Conservation (phyloP, 129 eudicot species). For the Saussurea involucrata region DNA sequence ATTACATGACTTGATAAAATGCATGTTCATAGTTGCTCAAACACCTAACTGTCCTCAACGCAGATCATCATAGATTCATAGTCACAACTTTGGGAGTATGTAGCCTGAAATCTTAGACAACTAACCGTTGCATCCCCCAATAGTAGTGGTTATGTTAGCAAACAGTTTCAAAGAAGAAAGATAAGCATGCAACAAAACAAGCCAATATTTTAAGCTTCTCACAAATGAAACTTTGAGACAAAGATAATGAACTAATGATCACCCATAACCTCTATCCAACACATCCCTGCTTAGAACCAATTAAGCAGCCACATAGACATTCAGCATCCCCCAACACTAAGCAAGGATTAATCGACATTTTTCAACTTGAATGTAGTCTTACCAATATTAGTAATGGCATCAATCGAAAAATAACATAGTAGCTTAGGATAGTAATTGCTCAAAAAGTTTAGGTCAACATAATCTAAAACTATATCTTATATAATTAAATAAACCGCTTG, state of each 20-base stretch:
- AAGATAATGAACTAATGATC: background rate
- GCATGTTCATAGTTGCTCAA: background rate
- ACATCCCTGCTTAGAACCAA: background rate
- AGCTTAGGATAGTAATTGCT: background rate
- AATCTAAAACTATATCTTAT: background rate
- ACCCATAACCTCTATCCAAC: background rate
- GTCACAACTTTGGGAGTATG: background rate
- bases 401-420: background rate
- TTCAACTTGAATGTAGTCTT: background rate
- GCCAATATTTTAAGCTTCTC: background rate
- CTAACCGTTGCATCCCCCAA: background rate
- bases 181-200: background rate
- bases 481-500: background rate
- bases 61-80: background rate
- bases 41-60: background rate
- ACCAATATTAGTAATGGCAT: background rate
- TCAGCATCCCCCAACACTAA: background rate
- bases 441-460: background rate
- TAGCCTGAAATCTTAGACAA: background rate
- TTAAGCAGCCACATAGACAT: background rate
- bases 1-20: background rate
- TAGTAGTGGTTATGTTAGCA: background rate
- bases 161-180: background rate
- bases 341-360: background rate
- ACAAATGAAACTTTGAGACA: background rate